phyloP scores from a whole-genome alignment of 306 rosid genomes.

The Quercus suber region DNA sequence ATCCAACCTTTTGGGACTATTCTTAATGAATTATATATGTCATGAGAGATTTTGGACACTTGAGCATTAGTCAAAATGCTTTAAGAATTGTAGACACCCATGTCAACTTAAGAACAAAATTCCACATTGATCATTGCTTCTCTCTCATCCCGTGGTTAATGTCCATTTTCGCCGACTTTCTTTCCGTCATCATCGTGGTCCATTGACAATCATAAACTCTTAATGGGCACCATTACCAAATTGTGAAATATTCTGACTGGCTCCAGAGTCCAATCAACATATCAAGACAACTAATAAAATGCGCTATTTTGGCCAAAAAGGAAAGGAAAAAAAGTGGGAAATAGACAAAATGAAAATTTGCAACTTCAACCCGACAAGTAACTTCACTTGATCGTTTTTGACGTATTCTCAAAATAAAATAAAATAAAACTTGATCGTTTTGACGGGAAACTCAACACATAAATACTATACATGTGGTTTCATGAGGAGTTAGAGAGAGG shows the following conservation, averaged over 20 bases:
- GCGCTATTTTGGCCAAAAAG: too few species aligned
- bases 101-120: too few species aligned
- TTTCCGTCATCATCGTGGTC: not conserved
- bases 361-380: not conserved
- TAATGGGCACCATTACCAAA: not conserved
- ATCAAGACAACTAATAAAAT: too few species aligned
- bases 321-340: too few species aligned
- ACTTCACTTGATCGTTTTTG: not conserved
- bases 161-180: not conserved
- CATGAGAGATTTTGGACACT: too few species aligned
- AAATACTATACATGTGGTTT: slow-evolving; percentile 1
- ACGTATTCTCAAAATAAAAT: not conserved
- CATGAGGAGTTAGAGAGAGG: not conserved
- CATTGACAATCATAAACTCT: not conserved
- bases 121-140: not conserved
- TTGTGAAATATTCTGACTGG: not conserved
- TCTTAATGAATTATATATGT: too few species aligned
- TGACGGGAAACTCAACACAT: slow-evolving; percentile 1
- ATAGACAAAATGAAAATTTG: too few species aligned
- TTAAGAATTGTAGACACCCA: too few species aligned
- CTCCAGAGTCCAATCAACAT: not conserved
- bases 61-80: too few species aligned
- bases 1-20: too few species aligned
- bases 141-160: not conserved
- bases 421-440: not conserved